A percentile compares a stretch with the other conserved stretches of the same genome.
Evolutionary conservation across 768 basidiomycete genomes (phyloP).

Genomic region (Hysterangium stoloniferum): DNA sequence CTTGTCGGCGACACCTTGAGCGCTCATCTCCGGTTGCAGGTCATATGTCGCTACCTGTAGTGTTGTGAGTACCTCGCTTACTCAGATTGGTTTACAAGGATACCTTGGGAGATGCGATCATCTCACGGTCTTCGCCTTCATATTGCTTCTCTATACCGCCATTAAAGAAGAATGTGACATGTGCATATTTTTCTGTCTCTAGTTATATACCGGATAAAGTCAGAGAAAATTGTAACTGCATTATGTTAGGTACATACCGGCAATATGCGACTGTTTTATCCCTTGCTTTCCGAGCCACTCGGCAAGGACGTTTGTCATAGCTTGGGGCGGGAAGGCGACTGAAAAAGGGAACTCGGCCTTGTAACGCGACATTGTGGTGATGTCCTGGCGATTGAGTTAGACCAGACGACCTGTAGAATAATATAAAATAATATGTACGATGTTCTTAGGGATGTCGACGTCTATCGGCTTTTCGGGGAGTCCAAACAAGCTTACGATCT

Average conservation of each 20-base stretch:
- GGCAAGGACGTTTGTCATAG: conserved; percentile 90
- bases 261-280: conserved; percentile 82
- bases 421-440: conserved; percentile 40
- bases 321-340: conserved; percentile 88
- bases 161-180: conserved; percentile 98
- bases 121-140: conserved; percentile 67
- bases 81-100: neutral
- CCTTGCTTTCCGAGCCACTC: conserved; percentile 81
- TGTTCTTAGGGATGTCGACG: conserved; percentile 67
- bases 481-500: conserved; percentile 78
- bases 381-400: conserved; percentile 43
- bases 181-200: conserved; percentile 98
- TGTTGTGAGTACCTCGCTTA: neutral
- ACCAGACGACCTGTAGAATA: neutral
- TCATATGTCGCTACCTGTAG: conserved; percentile 80
- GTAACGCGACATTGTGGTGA: conserved; percentile 92
- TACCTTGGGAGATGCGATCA: conserved; percentile 82
- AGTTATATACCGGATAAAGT: neutral
- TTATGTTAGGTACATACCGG: conserved; percentile 39
- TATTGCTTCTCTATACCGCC: conserved; percentile 94
- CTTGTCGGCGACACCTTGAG: conserved; percentile 80
- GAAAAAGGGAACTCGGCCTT: conserved; percentile 86
- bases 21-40: conserved; percentile 84
- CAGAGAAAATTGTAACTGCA: neutral
- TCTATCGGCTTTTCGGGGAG: conserved; percentile 79